Evolutionary conservation across 169 alveolate species (phyloP).

Genomic region (Babesia caballi): DNA sequence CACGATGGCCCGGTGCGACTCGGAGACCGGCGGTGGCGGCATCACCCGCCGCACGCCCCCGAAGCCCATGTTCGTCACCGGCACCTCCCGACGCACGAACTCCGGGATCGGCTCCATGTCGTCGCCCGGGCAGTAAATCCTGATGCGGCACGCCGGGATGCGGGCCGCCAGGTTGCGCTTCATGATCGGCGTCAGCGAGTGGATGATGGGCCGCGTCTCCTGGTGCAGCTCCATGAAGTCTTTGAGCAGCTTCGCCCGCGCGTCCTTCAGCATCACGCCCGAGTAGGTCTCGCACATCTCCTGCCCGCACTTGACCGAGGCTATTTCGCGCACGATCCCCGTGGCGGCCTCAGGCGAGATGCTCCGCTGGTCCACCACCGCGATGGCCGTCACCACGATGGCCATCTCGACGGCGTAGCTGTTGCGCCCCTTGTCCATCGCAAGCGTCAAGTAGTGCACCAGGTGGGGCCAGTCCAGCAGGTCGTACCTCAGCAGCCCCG

Average conservation of each 20-base stretch:
- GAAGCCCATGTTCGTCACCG: slow-evolving; percentile 59
- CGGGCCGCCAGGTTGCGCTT: slow-evolving; percentile 29
- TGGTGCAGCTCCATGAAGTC: slow-evolving; percentile 53
- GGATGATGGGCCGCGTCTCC: slow-evolving; percentile 45
- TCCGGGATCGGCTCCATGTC: slow-evolving; percentile 38
- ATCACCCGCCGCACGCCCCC: slow-evolving; percentile 76
- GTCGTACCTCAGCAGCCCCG: slow-evolving; percentile 56
- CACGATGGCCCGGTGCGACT: slow-evolving; percentile 69
- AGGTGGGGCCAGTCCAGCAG: slow-evolving; percentile 63
- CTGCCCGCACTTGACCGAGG: slow-evolving; percentile 25
- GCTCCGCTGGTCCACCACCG: slow-evolving; percentile 60
- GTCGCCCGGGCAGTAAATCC: slow-evolving; percentile 3
- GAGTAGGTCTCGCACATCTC: slow-evolving; percentile 58
- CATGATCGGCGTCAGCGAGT: slow-evolving; percentile 44
- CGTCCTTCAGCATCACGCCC: slow-evolving; percentile 54
- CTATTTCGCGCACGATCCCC: slow-evolving; percentile 43
- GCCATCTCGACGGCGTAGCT: slow-evolving; percentile 62
- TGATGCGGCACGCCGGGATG: slow-evolving; percentile 1
- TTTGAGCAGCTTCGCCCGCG: slow-evolving; percentile 52
- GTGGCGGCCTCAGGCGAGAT: slow-evolving; percentile 43
- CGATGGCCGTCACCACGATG: slow-evolving; percentile 57
- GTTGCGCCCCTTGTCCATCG: slow-evolving; percentile 66
- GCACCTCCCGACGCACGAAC: slow-evolving; percentile 32
- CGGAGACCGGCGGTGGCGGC: slow-evolving; percentile 66
- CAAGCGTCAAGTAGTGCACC: slow-evolving; percentile 41